Base-by-base conservation (phyloP, 495 filamentous ascomycete species). In the Parathielavia appendiculata region DNA sequence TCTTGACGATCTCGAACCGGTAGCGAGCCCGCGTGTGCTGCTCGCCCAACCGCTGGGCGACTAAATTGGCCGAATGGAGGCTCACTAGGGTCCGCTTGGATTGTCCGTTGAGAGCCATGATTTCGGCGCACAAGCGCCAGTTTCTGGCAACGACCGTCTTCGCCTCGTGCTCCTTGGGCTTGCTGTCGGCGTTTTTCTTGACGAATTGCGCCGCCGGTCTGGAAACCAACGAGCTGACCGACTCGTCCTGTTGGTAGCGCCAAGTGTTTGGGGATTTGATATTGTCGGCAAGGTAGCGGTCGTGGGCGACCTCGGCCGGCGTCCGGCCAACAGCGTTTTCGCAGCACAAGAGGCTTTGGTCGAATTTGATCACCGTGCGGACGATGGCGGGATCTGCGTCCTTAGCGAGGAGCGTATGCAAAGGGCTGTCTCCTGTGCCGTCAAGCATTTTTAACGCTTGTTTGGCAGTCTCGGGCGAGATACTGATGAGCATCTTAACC, bases 281-380 rank as follows among this genome's bases (percentile, higher is more conserved):
- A 1, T 40, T 59, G 26, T 57, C 51, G 2, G 67, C 38, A 19
- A 83, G 63, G 70, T 79, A 81, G 3, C 69, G 62, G 51, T 83
- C 81, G 35, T 79, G 75, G 2, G 83, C 81, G 40, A 90, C 75
- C 54, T 92, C 87, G 20, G 76, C 69, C 0, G 87, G 83, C 3
- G 87, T 92, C 12, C 76, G 78, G 12, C 87, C 88, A 0, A 84
- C 86, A 0, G 86, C 78, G 62, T 88, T 90, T 62, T 91, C 88
- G 38, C 81, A 78, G 63, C 80, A 76, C 0, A 90, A 68, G 0
- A 89, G 73, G 38, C 75, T 75, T 1, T 83, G 81, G 14, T 81
- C 77, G 34, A 75, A 73, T 13, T 80, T 72, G 16, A 90, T 63
- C 39, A 90, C 71, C 9, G 73, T 50, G 7, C 73, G 70, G 13